phyloP scores from a whole-genome alignment of 345 rosid genomes.

The Lumnitzera littorea region DNA sequence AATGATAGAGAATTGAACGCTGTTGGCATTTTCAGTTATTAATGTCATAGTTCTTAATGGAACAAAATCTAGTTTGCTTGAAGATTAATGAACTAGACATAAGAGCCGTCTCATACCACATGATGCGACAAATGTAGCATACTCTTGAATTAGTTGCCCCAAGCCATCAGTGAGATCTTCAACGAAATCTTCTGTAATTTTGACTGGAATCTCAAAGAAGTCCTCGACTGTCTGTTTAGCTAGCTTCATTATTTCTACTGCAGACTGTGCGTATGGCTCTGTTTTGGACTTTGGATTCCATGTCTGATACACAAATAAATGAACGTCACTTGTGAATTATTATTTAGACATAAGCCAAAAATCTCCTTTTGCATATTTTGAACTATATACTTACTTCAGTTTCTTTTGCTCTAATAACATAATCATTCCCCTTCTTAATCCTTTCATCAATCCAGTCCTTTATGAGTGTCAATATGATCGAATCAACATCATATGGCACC shows the following conservation, averaged over 20 bases:
- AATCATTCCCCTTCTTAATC: conserved; percentile 37
- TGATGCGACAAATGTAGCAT: conserved; percentile 54
- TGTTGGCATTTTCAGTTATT: no score
- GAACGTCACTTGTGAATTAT: not conserved
- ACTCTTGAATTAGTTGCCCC: conserved; percentile 53
- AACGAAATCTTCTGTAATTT: conserved; percentile 59
- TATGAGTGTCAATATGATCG: conserved; percentile 40
- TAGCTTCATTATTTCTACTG: conserved; percentile 52
- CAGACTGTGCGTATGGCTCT: conserved; percentile 76
- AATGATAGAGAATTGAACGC: no score
- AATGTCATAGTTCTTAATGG: no score
- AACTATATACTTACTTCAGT: conserved; percentile 45
- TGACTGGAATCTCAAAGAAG: conserved; percentile 68
- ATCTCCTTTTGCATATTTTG: conserved; percentile 33
- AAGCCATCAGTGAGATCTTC: conserved; percentile 61
- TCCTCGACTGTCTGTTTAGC: conserved; percentile 55
- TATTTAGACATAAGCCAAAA: conserved; percentile 41
- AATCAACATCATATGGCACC: conserved; percentile 83
- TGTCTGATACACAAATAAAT: conserved; percentile 38
- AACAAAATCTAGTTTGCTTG: not conserved
- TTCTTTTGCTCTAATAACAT: conserved; percentile 45
- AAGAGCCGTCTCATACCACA: conserved; percentile 45
- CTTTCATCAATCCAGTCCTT: conserved; percentile 65
- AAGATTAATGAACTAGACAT: not conserved
- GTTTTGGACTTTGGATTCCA: conserved; percentile 91